Percentiles rank a stretch among this genome's conserved stretches.
Evolutionary conservation across 495 filamentous ascomycete species (phyloP).

Genomic region (Hamigera avellanea): DNA sequence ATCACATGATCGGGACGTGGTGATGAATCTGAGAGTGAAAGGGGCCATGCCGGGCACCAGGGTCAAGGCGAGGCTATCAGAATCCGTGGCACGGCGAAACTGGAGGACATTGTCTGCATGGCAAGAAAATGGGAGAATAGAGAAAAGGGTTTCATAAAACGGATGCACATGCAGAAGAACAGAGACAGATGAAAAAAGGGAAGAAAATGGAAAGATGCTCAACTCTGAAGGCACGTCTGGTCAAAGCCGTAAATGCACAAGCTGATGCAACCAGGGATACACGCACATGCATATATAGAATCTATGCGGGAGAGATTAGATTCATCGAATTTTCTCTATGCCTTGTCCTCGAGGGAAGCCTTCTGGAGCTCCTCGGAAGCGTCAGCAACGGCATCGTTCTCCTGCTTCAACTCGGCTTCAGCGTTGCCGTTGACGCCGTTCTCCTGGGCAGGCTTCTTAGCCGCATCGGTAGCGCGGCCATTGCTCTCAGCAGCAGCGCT

Average conservation of each 20-base stretch:
- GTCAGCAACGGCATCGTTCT: slow-evolving; percentile 46
- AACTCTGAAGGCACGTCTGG: not conserved
- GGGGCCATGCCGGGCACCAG: too few species aligned
- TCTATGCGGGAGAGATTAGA: not conserved
- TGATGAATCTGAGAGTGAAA: too few species aligned
- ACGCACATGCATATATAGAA: not conserved
- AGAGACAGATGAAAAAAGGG: not conserved
- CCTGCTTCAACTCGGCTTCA: slow-evolving; percentile 42
- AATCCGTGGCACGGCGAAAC: not conserved
- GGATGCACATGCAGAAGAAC: not conserved
- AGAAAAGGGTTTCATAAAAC: too few species aligned
- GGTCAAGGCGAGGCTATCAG: too few species aligned
- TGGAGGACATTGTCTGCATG: not conserved
- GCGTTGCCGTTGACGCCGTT: slow-evolving; percentile 42
- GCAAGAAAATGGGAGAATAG: not conserved
- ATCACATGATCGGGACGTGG: too few species aligned
- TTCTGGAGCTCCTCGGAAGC: slow-evolving; percentile 47
- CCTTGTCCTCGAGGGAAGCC: slow-evolving; percentile 45
- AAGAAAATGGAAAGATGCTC: not conserved
- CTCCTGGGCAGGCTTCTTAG: slow-evolving; percentile 40
- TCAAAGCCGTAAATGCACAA: not conserved
- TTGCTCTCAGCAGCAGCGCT: slow-evolving; percentile 17
- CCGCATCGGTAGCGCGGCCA: slow-evolving; percentile 24
- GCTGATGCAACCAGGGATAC: not conserved
- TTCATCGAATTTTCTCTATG: slow-evolving; percentile 7